A percentile compares a stretch with the other conserved stretches of the same genome.
Evolutionary conservation across 148 eudicot species (phyloP).

Genomic region (Rhododendron henanense): DNA sequence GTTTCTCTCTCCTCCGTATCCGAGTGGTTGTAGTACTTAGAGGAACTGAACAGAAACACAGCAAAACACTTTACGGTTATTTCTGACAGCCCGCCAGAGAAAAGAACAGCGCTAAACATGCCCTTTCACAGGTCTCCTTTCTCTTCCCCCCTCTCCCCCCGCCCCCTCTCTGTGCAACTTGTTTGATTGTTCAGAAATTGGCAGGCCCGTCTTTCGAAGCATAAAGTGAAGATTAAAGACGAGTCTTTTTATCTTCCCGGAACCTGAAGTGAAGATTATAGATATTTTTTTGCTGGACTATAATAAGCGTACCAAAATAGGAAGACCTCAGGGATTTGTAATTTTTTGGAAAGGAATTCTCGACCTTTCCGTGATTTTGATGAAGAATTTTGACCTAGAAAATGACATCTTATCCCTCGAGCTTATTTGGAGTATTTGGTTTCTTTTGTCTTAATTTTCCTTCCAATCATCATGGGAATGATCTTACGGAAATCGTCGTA

Average conservation of each 20-base stretch:
- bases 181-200: background rate
- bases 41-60: background rate
- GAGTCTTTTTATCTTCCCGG: too few species aligned
- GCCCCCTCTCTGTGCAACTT: background rate
- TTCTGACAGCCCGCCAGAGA: background rate
- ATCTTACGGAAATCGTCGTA: background rate
- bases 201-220: too few species aligned
- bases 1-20: too few species aligned
- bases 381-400: too few species aligned
- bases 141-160: background rate
- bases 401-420: background rate
- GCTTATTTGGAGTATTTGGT: background rate
- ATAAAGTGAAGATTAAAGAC: background rate
- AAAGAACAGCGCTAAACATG: background rate
- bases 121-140: constrained; percentile 11
- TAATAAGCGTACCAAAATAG: too few species aligned
- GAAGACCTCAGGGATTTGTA: too few species aligned
- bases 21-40: background rate
- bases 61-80: background rate
- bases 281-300: too few species aligned
- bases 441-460: background rate
- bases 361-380: too few species aligned
- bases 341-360: too few species aligned
- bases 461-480: background rate
- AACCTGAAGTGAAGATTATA: too few species aligned